These are phyloP conservation scores for Pholiota microspora DNA, from an alignment of 768 basidiomycete genomes.

Conservation along the genomic window DNA sequence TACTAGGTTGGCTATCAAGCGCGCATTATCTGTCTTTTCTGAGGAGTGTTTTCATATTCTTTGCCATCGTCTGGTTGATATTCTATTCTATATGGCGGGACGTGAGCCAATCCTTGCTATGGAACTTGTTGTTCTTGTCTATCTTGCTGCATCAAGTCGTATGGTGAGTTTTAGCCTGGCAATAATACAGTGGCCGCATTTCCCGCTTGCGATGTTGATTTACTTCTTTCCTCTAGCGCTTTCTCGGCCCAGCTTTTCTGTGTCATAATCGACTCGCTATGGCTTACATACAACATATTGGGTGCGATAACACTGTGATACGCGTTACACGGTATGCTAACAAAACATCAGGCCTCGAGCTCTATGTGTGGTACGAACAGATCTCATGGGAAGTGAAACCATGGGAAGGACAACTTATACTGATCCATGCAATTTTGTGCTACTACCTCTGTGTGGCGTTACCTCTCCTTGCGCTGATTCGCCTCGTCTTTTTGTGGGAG, in stretches of 20 bases:
- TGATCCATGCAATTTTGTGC: neutral
- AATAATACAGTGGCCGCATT: no score
- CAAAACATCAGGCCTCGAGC: neutral
- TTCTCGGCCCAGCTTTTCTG: neutral
- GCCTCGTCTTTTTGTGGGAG: neutral
- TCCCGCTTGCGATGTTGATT: neutral
- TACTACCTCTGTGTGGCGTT: neutral
- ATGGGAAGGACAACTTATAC: neutral
- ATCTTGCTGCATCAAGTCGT: neutral
- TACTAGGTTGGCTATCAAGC: neutral
- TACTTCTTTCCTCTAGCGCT: neutral
- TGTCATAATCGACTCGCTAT: neutral
- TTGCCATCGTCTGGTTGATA: neutral
- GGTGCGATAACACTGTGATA: neutral
- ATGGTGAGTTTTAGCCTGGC: neutral
- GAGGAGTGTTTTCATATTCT: neutral
- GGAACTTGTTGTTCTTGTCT: neutral
- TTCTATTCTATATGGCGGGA: neutral
- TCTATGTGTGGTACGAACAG: neutral
- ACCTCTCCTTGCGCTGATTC: neutral
- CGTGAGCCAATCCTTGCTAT: neutral
- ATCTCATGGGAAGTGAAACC: neutral
- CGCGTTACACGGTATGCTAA: neutral
- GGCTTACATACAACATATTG: neutral
- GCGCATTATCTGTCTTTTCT: neutral